These are phyloP conservation scores for Guadua angustifolia DNA, from an alignment of 176 grass and related monocot species.

Conservation along the genomic window DNA sequence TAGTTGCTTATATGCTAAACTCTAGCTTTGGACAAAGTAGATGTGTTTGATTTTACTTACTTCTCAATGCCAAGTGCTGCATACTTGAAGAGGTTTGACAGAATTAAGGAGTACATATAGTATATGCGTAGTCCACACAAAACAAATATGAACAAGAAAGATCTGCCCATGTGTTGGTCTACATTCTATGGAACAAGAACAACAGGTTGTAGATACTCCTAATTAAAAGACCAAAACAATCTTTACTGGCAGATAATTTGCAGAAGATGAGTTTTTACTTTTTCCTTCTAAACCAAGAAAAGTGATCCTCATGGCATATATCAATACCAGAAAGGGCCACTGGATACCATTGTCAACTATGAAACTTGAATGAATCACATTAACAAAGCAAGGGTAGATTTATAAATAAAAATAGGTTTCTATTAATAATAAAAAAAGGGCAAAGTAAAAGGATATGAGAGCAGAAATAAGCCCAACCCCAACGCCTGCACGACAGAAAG, in stretches of 20 bases:
- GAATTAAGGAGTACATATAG: not conserved
- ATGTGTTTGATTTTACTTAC: constrained; percentile 56
- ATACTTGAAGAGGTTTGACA: constrained; percentile 87
- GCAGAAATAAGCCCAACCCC: constrained; percentile 73
- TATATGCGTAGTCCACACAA: too few species aligned
- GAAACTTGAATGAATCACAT: not conserved
- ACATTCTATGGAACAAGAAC: too few species aligned
- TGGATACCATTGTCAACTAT: constrained; percentile 1
- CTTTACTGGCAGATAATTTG: too few species aligned
- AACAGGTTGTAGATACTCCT: too few species aligned
- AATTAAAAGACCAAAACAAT: too few species aligned
- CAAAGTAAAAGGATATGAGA: constrained; percentile 70
- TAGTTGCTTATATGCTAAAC: constrained; percentile 7
- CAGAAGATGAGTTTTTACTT: too few species aligned
- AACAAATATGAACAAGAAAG: too few species aligned
- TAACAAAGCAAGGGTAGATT: not conserved
- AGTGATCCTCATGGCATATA: too few species aligned
- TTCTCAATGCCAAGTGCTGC: constrained; percentile 75
- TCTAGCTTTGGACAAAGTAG: constrained; percentile 15
- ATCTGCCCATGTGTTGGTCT: too few species aligned
- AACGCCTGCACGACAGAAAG: constrained; percentile 51
- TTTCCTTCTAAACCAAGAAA: too few species aligned
- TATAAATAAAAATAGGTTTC: not conserved
- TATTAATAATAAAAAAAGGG: not conserved
- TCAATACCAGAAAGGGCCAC: not conserved